Percentiles rank a stretch among this genome's conserved stretches.
Evolutionary conservation across 2,329 filamentous ascomycete species (phyloP).

Genomic region (Alternaria atra): DNA sequence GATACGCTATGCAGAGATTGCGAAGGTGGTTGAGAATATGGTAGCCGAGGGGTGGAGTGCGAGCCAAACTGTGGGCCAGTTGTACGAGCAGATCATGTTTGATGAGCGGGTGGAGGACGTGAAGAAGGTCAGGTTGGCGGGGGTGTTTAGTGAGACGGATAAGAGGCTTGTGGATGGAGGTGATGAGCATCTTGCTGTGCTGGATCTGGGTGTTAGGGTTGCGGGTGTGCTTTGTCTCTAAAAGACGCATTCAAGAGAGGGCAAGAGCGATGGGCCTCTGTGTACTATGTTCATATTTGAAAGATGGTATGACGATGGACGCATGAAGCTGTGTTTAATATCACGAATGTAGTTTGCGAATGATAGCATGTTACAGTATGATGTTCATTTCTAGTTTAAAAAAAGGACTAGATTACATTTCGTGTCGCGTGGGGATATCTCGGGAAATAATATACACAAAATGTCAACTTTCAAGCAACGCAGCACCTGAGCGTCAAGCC

Average conservation of each 20-base stretch:
- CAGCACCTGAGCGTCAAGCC: neutral
- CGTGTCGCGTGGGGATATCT: slow-evolving; percentile 8
- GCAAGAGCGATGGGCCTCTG: too few relatives aligned
- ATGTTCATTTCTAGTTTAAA: neutral
- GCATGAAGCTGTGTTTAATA: neutral
- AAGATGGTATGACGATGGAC: neutral
- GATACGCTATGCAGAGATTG: slow-evolving; percentile 73
- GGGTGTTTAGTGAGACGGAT: slow-evolving; percentile 91
- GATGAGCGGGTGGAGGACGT: slow-evolving; percentile 84
- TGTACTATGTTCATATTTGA: neutral
- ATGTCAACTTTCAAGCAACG: neutral
- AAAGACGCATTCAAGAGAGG: neutral
- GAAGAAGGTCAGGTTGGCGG: slow-evolving; percentile 89
- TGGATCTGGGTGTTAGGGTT: slow-evolving; percentile 85
- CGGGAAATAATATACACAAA: slow-evolving; percentile 11
- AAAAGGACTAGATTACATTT: neutral
- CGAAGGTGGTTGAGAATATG: slow-evolving; percentile 85
- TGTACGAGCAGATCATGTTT: slow-evolving; percentile 83
- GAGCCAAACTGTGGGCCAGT: slow-evolving; percentile 82
- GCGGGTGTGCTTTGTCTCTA: slow-evolving; percentile 71
- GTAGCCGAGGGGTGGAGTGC: slow-evolving; percentile 98
- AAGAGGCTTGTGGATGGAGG: slow-evolving; percentile 94
- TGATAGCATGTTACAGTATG: too few relatives aligned
- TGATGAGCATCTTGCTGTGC: slow-evolving; percentile 90
- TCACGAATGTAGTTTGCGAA: neutral